Conservation (phyloP, 1,139 yeast genomes). For the Nakaseomyces nivariensis region DNA sequence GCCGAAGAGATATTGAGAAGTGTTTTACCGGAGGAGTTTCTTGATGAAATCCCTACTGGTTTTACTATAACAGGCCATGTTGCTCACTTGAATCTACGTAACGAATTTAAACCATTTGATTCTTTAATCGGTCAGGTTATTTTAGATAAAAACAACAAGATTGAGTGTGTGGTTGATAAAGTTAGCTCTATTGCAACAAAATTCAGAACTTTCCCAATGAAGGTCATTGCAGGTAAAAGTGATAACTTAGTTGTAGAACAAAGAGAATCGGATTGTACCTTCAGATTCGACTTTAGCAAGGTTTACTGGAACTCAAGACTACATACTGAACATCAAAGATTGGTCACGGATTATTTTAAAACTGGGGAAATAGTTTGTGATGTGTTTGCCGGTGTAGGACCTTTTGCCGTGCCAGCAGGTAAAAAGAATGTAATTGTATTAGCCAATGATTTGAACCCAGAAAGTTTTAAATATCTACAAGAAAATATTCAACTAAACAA, state of each 20-base stretch:
- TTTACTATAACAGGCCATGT: conserved; percentile 93
- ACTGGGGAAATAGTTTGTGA: conserved; percentile 74
- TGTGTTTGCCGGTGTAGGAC: conserved; percentile 98
- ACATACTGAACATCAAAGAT: conserved; percentile 85
- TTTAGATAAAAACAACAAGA: conserved; percentile 69
- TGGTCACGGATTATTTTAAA: conserved; percentile 48
- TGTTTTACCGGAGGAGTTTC: conserved; percentile 60
- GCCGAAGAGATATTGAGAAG: conserved; percentile 75
- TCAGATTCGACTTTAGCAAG: conserved; percentile 79
- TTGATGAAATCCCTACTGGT: conserved; percentile 77
- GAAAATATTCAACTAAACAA: conserved; percentile 60
- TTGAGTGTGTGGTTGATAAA: conserved; percentile 91
- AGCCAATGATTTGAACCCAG: conserved; percentile 92
- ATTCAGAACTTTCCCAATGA: conserved; percentile 89
- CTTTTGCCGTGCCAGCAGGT: conserved; percentile 94
- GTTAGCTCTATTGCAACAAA: conserved; percentile 77
- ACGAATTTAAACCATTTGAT: conserved; percentile 78
- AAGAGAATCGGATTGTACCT: conserved; percentile 76
- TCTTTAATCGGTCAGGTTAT: conserved; percentile 79
- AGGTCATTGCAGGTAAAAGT: conserved; percentile 74
- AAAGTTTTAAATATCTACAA: conserved; percentile 59
- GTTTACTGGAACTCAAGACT: conserved; percentile 97
- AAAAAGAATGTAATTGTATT: conserved; percentile 68
- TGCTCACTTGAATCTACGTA: conserved; percentile 82
- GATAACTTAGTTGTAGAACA: conserved; percentile 63